Conservation (phyloP, 2,329 filamentous ascomycete genomes). For the Alternaria brassicae region DNA sequence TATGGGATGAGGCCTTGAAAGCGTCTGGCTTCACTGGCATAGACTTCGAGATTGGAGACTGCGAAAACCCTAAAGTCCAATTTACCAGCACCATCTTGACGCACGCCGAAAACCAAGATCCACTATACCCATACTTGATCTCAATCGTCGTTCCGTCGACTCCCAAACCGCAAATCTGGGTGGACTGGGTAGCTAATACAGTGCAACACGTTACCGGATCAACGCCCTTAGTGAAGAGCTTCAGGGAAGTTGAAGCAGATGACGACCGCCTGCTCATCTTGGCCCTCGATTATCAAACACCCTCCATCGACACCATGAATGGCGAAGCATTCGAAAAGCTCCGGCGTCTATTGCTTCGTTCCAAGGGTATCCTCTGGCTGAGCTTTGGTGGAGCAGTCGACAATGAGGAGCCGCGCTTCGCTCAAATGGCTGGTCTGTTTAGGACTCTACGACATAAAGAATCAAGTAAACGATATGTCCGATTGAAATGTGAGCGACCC, state of each 20-base stretch:
- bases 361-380: background rate
- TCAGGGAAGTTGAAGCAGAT: background rate
- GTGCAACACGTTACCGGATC: background rate
- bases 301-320: background rate
- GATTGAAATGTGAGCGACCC: background rate
- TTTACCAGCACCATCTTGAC: conserved; percentile 1
- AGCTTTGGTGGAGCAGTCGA: conserved; percentile 2
- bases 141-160: background rate
- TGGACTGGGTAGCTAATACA: background rate
- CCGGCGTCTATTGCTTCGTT: background rate
- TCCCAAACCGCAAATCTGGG: background rate
- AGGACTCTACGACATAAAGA: conserved; percentile 5
- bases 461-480: conserved; percentile 1
- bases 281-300: background rate
- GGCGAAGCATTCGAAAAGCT: background rate
- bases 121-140: background rate
- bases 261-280: background rate
- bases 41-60: conserved; percentile 4
- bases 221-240: background rate
- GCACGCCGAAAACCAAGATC: background rate
- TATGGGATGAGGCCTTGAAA: background rate
- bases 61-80: conserved; percentile 1
- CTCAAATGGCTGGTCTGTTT: background rate
- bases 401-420: background rate
- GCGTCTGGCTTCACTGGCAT: background rate